phyloP scores from a whole-genome alignment of 352 stramenopile genomes.

The Globisporangium paroecandrum region DNA sequence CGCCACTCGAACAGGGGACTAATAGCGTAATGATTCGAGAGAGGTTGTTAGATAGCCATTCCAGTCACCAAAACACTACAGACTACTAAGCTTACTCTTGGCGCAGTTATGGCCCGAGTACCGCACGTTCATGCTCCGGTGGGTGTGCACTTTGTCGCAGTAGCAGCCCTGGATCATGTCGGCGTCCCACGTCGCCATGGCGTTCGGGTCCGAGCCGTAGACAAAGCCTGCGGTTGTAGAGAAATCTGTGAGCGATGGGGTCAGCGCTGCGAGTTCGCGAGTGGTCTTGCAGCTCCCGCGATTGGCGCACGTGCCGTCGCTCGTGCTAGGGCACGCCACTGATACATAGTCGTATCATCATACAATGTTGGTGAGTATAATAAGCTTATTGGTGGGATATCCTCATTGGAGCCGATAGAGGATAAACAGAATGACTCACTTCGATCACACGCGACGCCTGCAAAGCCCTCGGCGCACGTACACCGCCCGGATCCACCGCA shows the following conservation, averaged over 20 bases:
- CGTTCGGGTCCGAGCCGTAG: conserved; percentile 78
- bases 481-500: conserved; percentile 58
- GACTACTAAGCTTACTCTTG: conserved; percentile 30
- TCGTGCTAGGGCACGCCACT: conserved; percentile 49
- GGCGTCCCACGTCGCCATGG: conserved; percentile 81
- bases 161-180: conserved; percentile 83
- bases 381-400: background rate
- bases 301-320: conserved; percentile 34
- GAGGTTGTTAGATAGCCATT: background rate
- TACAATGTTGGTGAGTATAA: background rate
- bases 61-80: background rate
- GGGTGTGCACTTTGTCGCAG: conserved; percentile 76
- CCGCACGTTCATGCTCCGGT: conserved; percentile 41
- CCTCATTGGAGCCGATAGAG: background rate
- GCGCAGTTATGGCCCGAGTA: conserved; percentile 80
- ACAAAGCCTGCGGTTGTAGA: conserved; percentile 35
- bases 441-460: conserved; percentile 64
- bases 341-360: background rate
- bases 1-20: conserved; percentile 77
- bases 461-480: conserved; percentile 56
- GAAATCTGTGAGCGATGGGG: conserved; percentile 28
- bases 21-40: background rate
- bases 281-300: conserved; percentile 44
- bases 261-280: conserved; percentile 54
- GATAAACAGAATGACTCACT: conserved; percentile 25